phyloP scores from a whole-genome alignment of 75 land plant species.

The Selaginella tamariscina region DNA sequence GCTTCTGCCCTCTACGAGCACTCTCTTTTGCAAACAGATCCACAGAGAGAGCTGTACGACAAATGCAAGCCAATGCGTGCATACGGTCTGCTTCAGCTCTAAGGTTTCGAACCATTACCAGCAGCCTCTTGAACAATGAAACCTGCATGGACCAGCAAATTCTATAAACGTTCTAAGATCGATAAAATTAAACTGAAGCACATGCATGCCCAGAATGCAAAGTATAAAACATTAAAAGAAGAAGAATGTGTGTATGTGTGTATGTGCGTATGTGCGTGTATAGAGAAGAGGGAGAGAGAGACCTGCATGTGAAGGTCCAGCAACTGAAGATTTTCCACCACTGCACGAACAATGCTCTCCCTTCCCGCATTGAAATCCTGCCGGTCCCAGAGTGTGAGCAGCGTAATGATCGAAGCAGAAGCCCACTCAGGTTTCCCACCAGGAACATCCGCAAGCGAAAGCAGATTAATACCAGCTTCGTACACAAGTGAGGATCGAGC shows the following conservation, averaged over 20 bases:
- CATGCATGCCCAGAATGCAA: neutral
- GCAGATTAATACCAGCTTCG: constrained; percentile 87
- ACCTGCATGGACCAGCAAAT: constrained; percentile 36
- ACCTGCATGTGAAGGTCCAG: constrained; percentile 91
- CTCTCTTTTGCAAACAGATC: constrained; percentile 97
- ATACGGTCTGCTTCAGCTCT: constrained; percentile 97
- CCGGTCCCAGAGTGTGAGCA: constrained; percentile 92
- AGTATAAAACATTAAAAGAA: neutral
- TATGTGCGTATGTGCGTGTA: neutral
- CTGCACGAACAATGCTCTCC: constrained; percentile 93
- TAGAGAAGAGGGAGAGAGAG: neutral
- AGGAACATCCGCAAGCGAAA: constrained; percentile 94
- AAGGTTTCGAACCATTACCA: constrained; percentile 93
- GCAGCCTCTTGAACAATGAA: constrained; percentile 80
- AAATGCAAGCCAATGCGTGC: constrained; percentile 98
- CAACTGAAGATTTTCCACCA: constrained; percentile 82
- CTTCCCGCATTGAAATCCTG: constrained; percentile 88
- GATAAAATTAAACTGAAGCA: neutral
- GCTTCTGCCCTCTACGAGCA: constrained; percentile 92
- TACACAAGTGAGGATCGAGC: constrained; percentile 87
- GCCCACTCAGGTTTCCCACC: constrained; percentile 99
- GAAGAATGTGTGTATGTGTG: neutral
- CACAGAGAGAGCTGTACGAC: constrained; percentile 95
- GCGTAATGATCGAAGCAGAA: constrained; percentile 74
- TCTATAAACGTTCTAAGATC: neutral